Evolutionary conservation across 192 early-diverging fungal species (phyloP), one percentile per base, ranked within the genome.

Genomic region (Backusella sp.): DNA sequence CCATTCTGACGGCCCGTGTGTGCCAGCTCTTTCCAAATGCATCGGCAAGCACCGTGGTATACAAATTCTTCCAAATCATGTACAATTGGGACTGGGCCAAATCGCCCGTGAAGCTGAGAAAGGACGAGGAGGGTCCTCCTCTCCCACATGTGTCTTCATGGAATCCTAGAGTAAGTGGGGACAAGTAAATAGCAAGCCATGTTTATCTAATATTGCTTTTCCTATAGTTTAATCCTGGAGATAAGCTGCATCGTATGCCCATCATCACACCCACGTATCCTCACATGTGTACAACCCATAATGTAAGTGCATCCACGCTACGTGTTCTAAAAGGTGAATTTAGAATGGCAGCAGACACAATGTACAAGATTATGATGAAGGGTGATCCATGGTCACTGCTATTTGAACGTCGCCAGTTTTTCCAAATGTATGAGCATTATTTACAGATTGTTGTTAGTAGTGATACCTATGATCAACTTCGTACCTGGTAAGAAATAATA

Each of bases 191-290:
- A 32, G 32, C 32, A 32, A 32, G 32, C 2, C 32, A 32, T 32
- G 32, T 3, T 32, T 32, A 3, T 32, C 32, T 32, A 3, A 32
- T 32, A 32, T 3, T 3, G 30, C 1, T 68, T 15, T 41, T 49
- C 15, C 4, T 73, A 21, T 72, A 75, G 73, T 41, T 42, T 39
- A 46, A 74, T 30, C 36, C 26, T 7, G 32, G 74, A 15, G 89
- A 90, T 66, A 86, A 81, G 66, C 70, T 74, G 4, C 91, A 93
- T 73, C 56, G 79, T 8, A 92, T 93, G 89, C 92, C 92, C 6
- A 84, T 93, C 72, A 91, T 93, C 69, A 93, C 92, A 11, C 92
- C 92, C 6, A 87, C 91, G 1, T 92, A 90, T 75, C 92, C 92
- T 21, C 80, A 82, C 34, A 92, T 91, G 90, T 93, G 92, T 76